These are phyloP conservation scores for Trametes versicolor DNA, from an alignment of 1,284 basidiomycete genomes.

Conservation along the genomic window DNA sequence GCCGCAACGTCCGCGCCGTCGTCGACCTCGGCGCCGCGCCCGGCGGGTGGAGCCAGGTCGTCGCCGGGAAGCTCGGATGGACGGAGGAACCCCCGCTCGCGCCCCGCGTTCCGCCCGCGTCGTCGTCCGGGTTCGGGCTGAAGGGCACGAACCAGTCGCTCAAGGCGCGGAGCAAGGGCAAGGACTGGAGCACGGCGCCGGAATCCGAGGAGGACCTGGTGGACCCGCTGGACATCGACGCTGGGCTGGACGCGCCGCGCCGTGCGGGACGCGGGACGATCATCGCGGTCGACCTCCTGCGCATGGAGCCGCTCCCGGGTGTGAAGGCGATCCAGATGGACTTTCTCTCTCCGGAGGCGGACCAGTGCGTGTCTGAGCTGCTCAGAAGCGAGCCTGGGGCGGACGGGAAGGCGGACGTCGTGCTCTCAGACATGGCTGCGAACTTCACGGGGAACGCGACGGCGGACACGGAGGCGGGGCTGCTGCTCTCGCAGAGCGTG, in stretches of 20 bases:
- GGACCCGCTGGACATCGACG: slow-evolving; percentile 23
- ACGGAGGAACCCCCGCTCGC: slow-evolving; percentile 25
- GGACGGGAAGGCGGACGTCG: slow-evolving; percentile 68
- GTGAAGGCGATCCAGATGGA: slow-evolving; percentile 78
- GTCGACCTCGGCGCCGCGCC: slow-evolving; percentile 90
- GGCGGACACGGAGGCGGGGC: slow-evolving; percentile 66
- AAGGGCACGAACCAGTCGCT: slow-evolving; percentile 21
- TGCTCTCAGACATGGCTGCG: slow-evolving; percentile 83
- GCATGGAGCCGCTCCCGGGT: slow-evolving; percentile 72
- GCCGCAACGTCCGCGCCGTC: slow-evolving; percentile 63
- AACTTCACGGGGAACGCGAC: slow-evolving; percentile 72
- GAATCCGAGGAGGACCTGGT: slow-evolving; percentile 14
- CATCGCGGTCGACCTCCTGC: slow-evolving; percentile 79
- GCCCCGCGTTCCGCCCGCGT: neutral
- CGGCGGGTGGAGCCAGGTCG: slow-evolving; percentile 90
- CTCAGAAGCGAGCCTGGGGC: slow-evolving; percentile 45
- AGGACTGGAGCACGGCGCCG: slow-evolving; percentile 20
- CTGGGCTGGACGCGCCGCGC: slow-evolving; percentile 1
- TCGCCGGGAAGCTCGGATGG: slow-evolving; percentile 62
- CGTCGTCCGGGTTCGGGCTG: slow-evolving; percentile 23
- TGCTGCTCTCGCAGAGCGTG: slow-evolving; percentile 72
- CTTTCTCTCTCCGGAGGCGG: slow-evolving; percentile 73
- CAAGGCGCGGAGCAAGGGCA: slow-evolving; percentile 14
- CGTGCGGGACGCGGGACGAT: slow-evolving; percentile 60
- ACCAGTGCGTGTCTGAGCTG: slow-evolving; percentile 55